phyloP scores from a whole-genome alignment of 1,284 basidiomycete species.

The Bjerkandera adusta region DNA sequence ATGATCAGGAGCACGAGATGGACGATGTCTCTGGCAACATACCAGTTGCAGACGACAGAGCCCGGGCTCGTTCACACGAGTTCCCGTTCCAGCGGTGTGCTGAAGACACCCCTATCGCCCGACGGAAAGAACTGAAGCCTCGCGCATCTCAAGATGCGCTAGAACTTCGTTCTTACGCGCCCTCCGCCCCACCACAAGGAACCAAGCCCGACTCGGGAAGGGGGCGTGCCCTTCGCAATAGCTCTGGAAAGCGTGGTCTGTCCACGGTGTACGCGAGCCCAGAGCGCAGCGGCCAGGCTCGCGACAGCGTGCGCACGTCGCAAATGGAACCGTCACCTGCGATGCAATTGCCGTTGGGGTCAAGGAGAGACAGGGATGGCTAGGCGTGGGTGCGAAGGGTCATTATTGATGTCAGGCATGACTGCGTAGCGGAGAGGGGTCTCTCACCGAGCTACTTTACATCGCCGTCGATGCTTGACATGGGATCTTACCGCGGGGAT shows the following conservation, averaged over 20 bases:
- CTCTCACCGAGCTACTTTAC: too few relatives aligned
- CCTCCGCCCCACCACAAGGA: neutral
- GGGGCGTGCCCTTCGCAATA: too few relatives aligned
- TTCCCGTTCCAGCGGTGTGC: neutral
- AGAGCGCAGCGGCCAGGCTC: neutral
- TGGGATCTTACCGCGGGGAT: too few relatives aligned
- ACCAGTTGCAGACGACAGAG: neutral
- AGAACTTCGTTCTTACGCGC: conserved; percentile 1
- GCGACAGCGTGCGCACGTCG: conserved; percentile 24
- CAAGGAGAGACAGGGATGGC: conserved; percentile 8
- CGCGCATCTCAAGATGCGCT: neutral
- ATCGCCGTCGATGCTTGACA: too few relatives aligned
- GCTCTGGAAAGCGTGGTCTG: neutral
- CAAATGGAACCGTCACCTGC: conserved; percentile 30
- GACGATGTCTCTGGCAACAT: conserved; percentile 22
- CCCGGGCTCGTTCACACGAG: neutral
- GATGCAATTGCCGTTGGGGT: conserved; percentile 29
- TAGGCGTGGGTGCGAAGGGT: neutral
- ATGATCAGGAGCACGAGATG: conserved; percentile 32
- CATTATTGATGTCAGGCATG: neutral
- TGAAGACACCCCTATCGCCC: neutral
- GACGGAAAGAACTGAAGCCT: too few relatives aligned
- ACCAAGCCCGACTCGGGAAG: too few relatives aligned
- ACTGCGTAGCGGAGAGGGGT: too few relatives aligned
- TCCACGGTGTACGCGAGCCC: conserved; percentile 8